Evolutionary conservation across 305 asterid genomes (phyloP), one percentile per base, ranked within the genome.

Genomic region (Solanum hybrid): DNA sequence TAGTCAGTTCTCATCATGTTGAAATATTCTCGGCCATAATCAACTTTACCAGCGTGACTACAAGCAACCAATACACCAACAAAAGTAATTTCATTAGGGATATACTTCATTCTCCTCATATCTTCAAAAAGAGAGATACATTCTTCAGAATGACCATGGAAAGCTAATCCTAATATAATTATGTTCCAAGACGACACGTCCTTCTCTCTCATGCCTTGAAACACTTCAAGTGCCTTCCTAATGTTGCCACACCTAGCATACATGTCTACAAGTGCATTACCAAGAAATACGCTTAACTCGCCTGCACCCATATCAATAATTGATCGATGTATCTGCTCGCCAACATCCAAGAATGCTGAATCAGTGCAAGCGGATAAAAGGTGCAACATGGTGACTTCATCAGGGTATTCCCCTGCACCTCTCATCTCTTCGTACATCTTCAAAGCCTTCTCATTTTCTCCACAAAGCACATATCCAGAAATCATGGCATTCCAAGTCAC

Each of bases 401-500:
- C 97, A 27, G 97, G 95, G 15, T 71, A 34, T 87, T 93, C 94
- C 32, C 94, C 92, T 71, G 42, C 90, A 15, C 87, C 34, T 45
- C 90, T 92, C 98, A 94, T 94, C 90, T 91, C 93, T 87, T 92
- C 92, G 17, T 92, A 93, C 94, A 95, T 94, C 80, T 91, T 93
- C 88, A 95, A 90, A 1, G 97, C 95, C 89, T 89, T 90, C 78
- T 60, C 69, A 79, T 92, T 91, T 90, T 91, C 92, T 24, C 92
- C 93, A 4, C 86, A 87, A 78, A 92, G 92, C 15, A 94, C 93
- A 89, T 92, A 94, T 12, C 95, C 98, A 0, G 98, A 94, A 89
- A 95, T 90, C 93, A 94, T 92, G 2, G 95, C 92, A 69, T 95
- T 95, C 98, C 98, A 95, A 64, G 96, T 93, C 84, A 94, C 97